Evolutionary conservation across 176 grass and related monocot genomes (phyloP).

Genomic region (Poa pratensis): DNA sequence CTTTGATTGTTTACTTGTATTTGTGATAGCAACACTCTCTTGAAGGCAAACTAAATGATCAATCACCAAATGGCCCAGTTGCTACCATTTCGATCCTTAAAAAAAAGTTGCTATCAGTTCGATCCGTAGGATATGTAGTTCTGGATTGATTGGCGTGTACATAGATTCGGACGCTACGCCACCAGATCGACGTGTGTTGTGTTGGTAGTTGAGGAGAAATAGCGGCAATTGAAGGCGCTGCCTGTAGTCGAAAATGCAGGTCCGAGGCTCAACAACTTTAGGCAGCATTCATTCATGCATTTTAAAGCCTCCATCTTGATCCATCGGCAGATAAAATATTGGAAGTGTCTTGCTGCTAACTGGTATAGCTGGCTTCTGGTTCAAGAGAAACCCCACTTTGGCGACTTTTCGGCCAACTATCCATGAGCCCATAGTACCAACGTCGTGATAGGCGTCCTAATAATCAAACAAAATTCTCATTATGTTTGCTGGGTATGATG

Average conservation of each 20-base stretch:
- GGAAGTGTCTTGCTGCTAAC: background rate
- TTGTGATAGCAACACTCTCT: background rate
- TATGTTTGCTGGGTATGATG: background rate
- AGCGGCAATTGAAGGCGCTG: slow-evolving; percentile 28
- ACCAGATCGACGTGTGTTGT: background rate
- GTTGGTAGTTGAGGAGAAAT: slow-evolving; percentile 14
- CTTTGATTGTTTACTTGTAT: background rate
- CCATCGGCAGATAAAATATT: background rate
- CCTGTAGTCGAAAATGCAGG: slow-evolving; percentile 12
- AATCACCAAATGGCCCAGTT: background rate
- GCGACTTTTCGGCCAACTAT: background rate
- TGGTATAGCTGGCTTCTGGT: background rate
- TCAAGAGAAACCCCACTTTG: background rate
- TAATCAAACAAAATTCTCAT: background rate
- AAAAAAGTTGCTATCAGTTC: background rate
- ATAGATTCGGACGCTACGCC: background rate
- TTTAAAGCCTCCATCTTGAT: slow-evolving; percentile 2
- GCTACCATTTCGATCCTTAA: background rate
- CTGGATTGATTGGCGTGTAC: background rate
- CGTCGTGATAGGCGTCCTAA: background rate
- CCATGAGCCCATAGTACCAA: background rate
- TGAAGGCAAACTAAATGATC: slow-evolving; percentile 2
- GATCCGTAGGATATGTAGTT: background rate
- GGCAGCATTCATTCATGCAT: slow-evolving; percentile 3
- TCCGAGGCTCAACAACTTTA: slow-evolving; percentile 21